These are phyloP conservation scores for Globisporangium mamillatum DNA, from an alignment of 352 stramenopile genomes.

Conservation along the genomic window DNA sequence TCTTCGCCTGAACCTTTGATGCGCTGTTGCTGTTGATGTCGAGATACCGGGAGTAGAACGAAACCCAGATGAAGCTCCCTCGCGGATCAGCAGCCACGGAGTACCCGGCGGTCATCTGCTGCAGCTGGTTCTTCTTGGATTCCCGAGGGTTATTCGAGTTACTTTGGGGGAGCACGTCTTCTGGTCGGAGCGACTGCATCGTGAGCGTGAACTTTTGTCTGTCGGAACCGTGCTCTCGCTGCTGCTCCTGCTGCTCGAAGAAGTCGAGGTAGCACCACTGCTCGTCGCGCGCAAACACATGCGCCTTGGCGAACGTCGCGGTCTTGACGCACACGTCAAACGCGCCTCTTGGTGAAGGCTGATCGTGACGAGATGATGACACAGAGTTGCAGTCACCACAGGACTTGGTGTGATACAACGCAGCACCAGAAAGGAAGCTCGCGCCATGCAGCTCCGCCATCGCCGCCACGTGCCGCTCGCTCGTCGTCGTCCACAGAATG, in stretches of 20 bases:
- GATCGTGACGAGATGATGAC: neutral
- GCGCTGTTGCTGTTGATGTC: neutral
- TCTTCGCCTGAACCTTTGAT: neutral
- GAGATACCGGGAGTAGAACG: slow-evolving; percentile 34
- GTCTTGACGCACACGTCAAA: slow-evolving; percentile 33
- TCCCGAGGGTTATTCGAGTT: slow-evolving; percentile 14
- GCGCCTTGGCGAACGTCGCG: slow-evolving; percentile 27
- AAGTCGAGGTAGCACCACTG: slow-evolving; percentile 48
- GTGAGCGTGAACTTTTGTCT: slow-evolving; percentile 26
- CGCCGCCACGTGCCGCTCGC: slow-evolving; percentile 18
- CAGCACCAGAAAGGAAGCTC: slow-evolving; percentile 26
- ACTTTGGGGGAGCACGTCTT: slow-evolving; percentile 25
- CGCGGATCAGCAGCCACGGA: slow-evolving; percentile 16
- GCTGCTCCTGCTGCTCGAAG: neutral
- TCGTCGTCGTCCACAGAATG: slow-evolving; percentile 22
- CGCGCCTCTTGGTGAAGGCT: neutral
- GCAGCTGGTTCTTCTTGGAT: slow-evolving; percentile 18
- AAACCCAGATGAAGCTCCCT: slow-evolving; percentile 23
- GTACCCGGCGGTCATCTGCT: slow-evolving; percentile 22
- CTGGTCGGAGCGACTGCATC: slow-evolving; percentile 24
- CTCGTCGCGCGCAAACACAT: slow-evolving; percentile 44
- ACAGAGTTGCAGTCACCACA: neutral
- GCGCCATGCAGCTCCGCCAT: slow-evolving; percentile 33
- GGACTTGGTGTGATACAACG: slow-evolving; percentile 24
- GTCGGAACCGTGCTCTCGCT: slow-evolving; percentile 4